Evolutionary conservation across 2,329 filamentous ascomycete genomes (phyloP).

Genomic region (Rhinocladiella similis): DNA sequence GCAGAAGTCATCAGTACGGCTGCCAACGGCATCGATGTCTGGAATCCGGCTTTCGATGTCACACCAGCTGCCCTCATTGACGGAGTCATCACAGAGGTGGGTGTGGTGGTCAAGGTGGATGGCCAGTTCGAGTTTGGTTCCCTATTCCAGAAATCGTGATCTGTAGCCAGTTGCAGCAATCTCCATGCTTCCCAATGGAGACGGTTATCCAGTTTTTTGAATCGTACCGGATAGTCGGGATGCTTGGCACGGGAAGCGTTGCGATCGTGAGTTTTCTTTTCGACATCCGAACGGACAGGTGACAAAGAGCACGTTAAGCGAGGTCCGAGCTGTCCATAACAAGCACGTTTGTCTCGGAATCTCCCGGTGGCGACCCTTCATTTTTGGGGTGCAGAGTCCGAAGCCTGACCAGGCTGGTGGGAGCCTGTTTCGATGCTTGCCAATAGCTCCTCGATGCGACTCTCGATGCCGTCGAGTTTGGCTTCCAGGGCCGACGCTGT

Average conservation of each 20-base stretch:
- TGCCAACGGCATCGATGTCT: constrained; percentile 73
- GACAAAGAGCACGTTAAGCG: no score
- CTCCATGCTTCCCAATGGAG: neutral
- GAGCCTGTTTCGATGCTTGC: constrained; percentile 41
- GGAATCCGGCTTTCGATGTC: constrained; percentile 97
- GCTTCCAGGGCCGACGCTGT: constrained; percentile 57
- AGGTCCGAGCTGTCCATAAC: no score
- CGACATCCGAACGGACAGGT: no score
- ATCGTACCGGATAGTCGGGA: no score
- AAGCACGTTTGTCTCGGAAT: no score
- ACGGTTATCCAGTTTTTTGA: neutral
- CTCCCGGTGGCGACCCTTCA: no score
- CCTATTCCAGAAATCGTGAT: constrained; percentile 35
- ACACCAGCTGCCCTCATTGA: constrained; percentile 88
- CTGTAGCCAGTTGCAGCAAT: constrained; percentile 11
- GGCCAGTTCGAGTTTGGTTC: constrained; percentile 65
- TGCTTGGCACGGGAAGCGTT: no score
- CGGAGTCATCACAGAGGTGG: constrained; percentile 89
- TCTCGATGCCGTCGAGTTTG: constrained; percentile 55
- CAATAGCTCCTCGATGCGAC: constrained; percentile 55
- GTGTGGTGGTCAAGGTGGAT: constrained; percentile 74
- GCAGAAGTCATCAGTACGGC: constrained; percentile 79
- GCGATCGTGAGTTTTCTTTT: no score
- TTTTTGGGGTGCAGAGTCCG: constrained; percentile 18
- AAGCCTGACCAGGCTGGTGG: constrained; percentile 36